These are phyloP conservation scores for Kwoniella pini DNA, from an alignment of 768 basidiomycete genomes.

Conservation along the genomic window DNA sequence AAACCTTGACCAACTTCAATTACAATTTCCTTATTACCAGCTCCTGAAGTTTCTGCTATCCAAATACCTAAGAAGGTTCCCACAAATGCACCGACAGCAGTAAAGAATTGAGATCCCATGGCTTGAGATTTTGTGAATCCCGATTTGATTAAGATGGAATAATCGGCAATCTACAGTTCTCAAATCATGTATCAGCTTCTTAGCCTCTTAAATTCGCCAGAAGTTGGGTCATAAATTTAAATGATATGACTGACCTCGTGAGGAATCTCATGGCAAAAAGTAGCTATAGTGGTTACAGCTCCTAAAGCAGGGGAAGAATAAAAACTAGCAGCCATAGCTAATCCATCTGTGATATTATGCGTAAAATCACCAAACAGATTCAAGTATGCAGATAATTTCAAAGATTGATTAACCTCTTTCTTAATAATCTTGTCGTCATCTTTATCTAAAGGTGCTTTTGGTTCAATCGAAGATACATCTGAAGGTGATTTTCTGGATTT, in stretches of 20 bases:
- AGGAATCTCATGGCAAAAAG: conserved; percentile 92
- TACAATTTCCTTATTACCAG: conserved; percentile 55
- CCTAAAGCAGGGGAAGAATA: conserved; percentile 92
- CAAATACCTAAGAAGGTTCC: conserved; percentile 56
- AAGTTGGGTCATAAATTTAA: no score
- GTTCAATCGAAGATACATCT: conserved; percentile 26
- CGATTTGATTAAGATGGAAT: conserved; percentile 80
- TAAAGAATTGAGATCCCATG: conserved; percentile 90
- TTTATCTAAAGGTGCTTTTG: conserved; percentile 19
- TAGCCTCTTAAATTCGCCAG: neutral
- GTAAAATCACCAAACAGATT: conserved; percentile 90
- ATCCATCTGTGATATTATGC: conserved; percentile 94
- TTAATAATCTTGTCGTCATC: neutral
- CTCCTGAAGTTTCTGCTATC: conserved; percentile 48
- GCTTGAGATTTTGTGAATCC: conserved; percentile 89
- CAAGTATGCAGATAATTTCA: conserved; percentile 85
- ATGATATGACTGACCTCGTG: conserved; percentile 61
- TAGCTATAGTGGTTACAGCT: conserved; percentile 90
- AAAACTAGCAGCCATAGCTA: conserved; percentile 95
- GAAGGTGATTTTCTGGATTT: conserved; percentile 54
- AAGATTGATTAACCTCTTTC: conserved; percentile 33
- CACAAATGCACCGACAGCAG: conserved; percentile 89
- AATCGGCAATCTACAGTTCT: conserved; percentile 73
- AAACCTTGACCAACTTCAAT: conserved; percentile 75
- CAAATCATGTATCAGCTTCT: neutral